Evolutionary conservation across 371 early-diverging fungal species (phyloP).

Genomic region (Apophysomyces trapeziformis): DNA sequence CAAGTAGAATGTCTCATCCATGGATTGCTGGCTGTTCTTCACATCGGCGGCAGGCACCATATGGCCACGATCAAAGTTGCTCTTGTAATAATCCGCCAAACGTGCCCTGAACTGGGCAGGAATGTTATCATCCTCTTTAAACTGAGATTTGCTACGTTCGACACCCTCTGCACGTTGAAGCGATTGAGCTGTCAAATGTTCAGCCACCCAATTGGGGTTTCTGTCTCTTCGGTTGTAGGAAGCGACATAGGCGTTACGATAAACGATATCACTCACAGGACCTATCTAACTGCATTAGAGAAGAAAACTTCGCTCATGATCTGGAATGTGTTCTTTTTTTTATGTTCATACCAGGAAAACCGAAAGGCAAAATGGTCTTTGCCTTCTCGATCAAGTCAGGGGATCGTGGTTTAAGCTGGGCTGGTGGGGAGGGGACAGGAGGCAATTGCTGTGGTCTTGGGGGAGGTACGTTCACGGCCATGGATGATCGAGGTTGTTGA

Average conservation of each 20-base stretch:
- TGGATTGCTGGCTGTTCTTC: constrained; percentile 67
- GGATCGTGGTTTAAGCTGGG: constrained; percentile 13
- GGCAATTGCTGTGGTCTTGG: constrained; percentile 14
- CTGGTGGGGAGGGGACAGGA: constrained; percentile 8
- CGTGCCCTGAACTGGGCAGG: constrained; percentile 73
- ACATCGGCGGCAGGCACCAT: constrained; percentile 87
- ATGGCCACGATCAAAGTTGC: constrained; percentile 85
- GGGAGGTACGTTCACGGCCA: constrained; percentile 13
- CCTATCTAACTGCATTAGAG: constrained; percentile 30
- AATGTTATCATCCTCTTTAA: constrained; percentile 69
- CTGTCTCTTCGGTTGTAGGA: constrained; percentile 78
- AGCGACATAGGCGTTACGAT: constrained; percentile 62
- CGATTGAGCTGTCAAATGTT: constrained; percentile 75
- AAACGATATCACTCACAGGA: constrained; percentile 63
- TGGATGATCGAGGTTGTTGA: constrained; percentile 34
- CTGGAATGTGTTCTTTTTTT: background rate
- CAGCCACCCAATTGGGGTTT: constrained; percentile 88
- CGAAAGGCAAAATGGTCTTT: constrained; percentile 51
- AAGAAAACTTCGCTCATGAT: background rate
- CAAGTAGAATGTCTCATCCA: constrained; percentile 81
- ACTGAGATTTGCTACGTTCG: constrained; percentile 68
- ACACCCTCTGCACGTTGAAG: constrained; percentile 60
- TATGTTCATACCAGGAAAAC: constrained; percentile 42
- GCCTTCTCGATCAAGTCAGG: constrained; percentile 42
- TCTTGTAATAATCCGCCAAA: constrained; percentile 70